A percentile compares a stretch with the other conserved stretches of the same genome.
Conservation (phyloP, 352 stramenopile species). For the Phytophthora boehmeriae region DNA sequence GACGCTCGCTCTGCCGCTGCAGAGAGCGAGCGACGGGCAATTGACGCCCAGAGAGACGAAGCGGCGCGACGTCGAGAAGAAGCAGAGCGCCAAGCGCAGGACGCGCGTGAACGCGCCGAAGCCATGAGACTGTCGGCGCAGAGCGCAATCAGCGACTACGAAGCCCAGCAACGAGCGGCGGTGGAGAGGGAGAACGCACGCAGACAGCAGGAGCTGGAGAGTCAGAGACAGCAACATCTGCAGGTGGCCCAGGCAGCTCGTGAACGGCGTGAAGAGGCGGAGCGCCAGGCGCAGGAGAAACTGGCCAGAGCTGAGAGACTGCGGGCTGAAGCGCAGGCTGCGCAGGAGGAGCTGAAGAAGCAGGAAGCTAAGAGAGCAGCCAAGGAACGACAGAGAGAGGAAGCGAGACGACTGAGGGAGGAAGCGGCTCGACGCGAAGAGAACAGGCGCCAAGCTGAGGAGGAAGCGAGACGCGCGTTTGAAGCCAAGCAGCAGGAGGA, state of each 20-base stretch:
- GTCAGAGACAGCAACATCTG: constrained; percentile 65
- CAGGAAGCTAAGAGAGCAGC: constrained; percentile 56
- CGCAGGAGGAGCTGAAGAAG: constrained; percentile 61
- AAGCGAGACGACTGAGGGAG: constrained; percentile 57
- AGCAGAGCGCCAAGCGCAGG: constrained; percentile 59
- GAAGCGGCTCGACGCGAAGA: constrained; percentile 64
- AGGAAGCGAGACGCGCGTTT: constrained; percentile 62
- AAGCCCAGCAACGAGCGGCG: constrained; percentile 62
- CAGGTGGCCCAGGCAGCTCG: constrained; percentile 57
- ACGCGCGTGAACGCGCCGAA: constrained; percentile 72
- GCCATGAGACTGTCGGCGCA: constrained; percentile 63
- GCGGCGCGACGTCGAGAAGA: constrained; percentile 53
- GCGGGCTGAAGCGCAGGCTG: constrained; percentile 52
- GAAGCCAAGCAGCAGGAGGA: constrained; percentile 73
- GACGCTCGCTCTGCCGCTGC: constrained; percentile 28
- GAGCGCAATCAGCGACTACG: constrained; percentile 65
- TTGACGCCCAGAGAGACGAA: constrained; percentile 57
- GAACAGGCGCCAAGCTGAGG: constrained; percentile 63
- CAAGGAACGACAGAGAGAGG: constrained; percentile 54
- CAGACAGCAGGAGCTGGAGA: constrained; percentile 64
- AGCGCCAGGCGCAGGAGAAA: constrained; percentile 62
- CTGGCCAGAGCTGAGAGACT: constrained; percentile 60
- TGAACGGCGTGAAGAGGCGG: constrained; percentile 56
- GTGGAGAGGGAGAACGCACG: constrained; percentile 67
- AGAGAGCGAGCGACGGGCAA: constrained; percentile 47